These are phyloP conservation scores for Pinus taeda DNA, from an alignment of 75 land plant genomes.

Conservation along the genomic window DNA sequence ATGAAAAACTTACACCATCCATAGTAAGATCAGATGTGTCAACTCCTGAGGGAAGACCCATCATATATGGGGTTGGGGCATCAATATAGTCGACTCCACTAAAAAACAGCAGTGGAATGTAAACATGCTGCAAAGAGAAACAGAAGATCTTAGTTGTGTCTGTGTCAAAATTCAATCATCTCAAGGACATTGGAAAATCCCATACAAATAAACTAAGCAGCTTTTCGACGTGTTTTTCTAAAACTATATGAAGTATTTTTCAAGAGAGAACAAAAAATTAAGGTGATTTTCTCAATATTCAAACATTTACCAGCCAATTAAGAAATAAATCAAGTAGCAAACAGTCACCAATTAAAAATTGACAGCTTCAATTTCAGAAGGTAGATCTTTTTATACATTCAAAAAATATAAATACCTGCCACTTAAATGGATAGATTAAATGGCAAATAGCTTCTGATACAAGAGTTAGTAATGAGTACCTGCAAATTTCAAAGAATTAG, in stretches of 20 bases:
- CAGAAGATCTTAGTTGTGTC: neutral
- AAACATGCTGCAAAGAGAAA: constrained; percentile 81
- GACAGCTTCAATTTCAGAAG: neutral
- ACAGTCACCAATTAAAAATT: constrained; percentile 1
- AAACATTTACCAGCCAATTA: neutral
- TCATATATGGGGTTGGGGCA: constrained; percentile 98
- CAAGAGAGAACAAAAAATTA: too few relatives aligned
- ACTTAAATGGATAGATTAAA: constrained; percentile 93
- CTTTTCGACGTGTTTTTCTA: too few relatives aligned
- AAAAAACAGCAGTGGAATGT: constrained; percentile 95
- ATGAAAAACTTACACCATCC: constrained; percentile 63
- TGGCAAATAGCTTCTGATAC: constrained; percentile 97
- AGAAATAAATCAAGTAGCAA: neutral
- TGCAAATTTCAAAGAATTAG: constrained; percentile 18
- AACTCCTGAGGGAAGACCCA: constrained; percentile 98
- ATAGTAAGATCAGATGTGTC: constrained; percentile 67
- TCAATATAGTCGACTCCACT: constrained; percentile 98
- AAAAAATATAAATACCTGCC: constrained; percentile 61
- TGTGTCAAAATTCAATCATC: neutral
- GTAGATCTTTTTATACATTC: neutral
- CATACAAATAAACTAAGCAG: neutral
- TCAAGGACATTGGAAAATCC: neutral
- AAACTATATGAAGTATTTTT: too few relatives aligned
- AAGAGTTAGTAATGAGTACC: constrained; percentile 89
- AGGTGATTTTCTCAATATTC: neutral